Evolutionary conservation across 2,329 filamentous ascomycete species (phyloP).

Genomic region (Paracorniculantispora psalliotae): DNA sequence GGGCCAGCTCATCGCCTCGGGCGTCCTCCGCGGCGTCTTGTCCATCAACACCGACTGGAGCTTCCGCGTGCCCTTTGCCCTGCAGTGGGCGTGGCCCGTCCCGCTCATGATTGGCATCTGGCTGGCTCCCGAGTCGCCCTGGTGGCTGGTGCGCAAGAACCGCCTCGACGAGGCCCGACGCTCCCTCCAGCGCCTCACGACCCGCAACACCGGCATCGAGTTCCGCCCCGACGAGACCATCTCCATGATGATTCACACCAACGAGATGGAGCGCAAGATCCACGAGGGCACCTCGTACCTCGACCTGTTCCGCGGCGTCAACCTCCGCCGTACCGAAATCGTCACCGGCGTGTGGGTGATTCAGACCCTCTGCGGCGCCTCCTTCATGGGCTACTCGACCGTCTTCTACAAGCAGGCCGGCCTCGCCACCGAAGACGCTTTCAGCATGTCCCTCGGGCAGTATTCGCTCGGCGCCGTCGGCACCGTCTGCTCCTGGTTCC

Average conservation of each 20-base stretch:
- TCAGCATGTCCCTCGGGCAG: constrained; percentile 33
- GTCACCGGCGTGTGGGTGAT: constrained; percentile 40
- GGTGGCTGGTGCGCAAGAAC: constrained; percentile 37
- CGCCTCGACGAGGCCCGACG: constrained; percentile 31
- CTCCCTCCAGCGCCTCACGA: constrained; percentile 35
- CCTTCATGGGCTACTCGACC: constrained; percentile 55
- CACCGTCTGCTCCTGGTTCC: constrained; percentile 34
- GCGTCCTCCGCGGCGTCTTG: constrained; percentile 34
- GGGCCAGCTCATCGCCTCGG: constrained; percentile 36
- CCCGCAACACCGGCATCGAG: constrained; percentile 28
- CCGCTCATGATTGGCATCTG: constrained; percentile 32
- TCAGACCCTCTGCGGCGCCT: constrained; percentile 35
- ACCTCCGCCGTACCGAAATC: constrained; percentile 43
- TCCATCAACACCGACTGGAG: constrained; percentile 32
- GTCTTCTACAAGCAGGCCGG: constrained; percentile 43
- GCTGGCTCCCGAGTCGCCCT: constrained; percentile 40
- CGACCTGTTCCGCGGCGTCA: constrained; percentile 44
- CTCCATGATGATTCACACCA: constrained; percentile 49
- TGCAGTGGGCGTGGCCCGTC: constrained; percentile 40
- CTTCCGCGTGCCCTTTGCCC: constrained; percentile 39
- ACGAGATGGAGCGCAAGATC: constrained; percentile 40
- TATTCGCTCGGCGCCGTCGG: constrained; percentile 35
- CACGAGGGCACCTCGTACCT: constrained; percentile 37
- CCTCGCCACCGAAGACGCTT: constrained; percentile 32
- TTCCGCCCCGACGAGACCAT: constrained; percentile 40